Evolutionary conservation across 208 protist genomes (phyloP).

Genomic region (Trypanosoma theileri): DNA sequence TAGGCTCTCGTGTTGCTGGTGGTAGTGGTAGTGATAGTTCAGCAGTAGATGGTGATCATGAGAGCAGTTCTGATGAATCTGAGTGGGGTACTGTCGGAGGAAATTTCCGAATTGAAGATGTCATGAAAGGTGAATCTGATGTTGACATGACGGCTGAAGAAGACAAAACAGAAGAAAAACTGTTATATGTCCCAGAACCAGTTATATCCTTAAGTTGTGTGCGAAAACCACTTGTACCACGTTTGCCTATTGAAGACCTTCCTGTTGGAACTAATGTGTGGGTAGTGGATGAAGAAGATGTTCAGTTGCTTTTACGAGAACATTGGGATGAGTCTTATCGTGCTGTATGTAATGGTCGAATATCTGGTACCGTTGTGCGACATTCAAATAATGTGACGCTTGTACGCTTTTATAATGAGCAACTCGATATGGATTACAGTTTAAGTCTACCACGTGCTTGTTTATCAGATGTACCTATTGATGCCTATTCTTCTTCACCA

Average conservation of each 20-base stretch:
- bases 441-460: constrained; percentile 66
- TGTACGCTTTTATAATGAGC: constrained; percentile 46
- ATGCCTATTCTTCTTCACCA: constrained; percentile 51
- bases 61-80: constrained; percentile 21
- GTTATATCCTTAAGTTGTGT: constrained; percentile 43
- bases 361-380: constrained; percentile 49
- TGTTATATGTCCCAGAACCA: constrained; percentile 67
- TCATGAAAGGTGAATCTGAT: not conserved
- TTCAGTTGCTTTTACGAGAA: constrained; percentile 59
- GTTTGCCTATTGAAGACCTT: constrained; percentile 37
- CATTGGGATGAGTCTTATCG: constrained; percentile 61
- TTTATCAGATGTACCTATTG: constrained; percentile 54
- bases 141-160: no score
- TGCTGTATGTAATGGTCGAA: constrained; percentile 72
- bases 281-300: constrained; percentile 82
- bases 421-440: constrained; percentile 36
- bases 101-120: constrained; percentile 12
- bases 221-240: constrained; percentile 47
- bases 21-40: constrained; percentile 4
- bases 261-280: constrained; percentile 57
- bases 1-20: not conserved
- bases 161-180: constrained; percentile 24
- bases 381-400: constrained; percentile 67
- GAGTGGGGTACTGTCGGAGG: constrained; percentile 25
- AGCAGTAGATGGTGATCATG: not conserved